Percentiles rank a stretch among this genome's conserved stretches.
Conservation (phyloP, 2,329 filamentous ascomycete species). For the Trichoderma sp. region DNA sequence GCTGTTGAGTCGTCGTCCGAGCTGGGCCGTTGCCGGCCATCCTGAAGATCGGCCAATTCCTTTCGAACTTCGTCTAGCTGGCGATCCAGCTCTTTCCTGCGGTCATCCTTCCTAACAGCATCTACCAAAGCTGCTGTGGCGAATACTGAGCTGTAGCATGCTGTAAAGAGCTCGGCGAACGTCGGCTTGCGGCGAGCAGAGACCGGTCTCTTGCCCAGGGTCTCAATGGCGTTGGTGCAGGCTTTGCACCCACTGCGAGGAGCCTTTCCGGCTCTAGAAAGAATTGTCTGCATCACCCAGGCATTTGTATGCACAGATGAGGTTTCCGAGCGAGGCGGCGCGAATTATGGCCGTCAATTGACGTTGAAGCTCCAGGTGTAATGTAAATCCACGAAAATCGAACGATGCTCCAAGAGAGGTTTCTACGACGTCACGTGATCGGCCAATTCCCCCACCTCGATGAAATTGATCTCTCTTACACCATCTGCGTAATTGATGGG, state of each 20-base stretch:
- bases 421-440: constrained; percentile 17
- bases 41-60: constrained; percentile 45
- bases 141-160: constrained; percentile 68
- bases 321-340: not conserved
- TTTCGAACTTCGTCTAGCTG: constrained; percentile 58
- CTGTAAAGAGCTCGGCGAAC: constrained; percentile 60
- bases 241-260: constrained; percentile 64
- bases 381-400: constrained; percentile 6
- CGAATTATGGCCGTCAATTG: constrained; percentile 10
- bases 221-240: constrained; percentile 54
- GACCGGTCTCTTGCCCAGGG: constrained; percentile 52
- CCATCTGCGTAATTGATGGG: not conserved
- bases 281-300: constrained; percentile 65
- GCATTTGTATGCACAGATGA: constrained; percentile 26
- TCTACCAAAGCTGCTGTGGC: constrained; percentile 66
- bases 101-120: constrained; percentile 57
- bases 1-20: constrained; percentile 20
- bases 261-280: constrained; percentile 66
- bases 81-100: constrained; percentile 61
- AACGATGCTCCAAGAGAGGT: constrained; percentile 15
- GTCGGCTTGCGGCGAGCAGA: constrained; percentile 52
- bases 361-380: not conserved
- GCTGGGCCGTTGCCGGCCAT: constrained; percentile 32
- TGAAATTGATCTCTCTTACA: not conserved
- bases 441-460: not conserved